Evolutionary conservation across 805 yeast species (phyloP), one percentile per base, ranked within the genome.

Genomic region (Wickerhamiella australiensis): DNA sequence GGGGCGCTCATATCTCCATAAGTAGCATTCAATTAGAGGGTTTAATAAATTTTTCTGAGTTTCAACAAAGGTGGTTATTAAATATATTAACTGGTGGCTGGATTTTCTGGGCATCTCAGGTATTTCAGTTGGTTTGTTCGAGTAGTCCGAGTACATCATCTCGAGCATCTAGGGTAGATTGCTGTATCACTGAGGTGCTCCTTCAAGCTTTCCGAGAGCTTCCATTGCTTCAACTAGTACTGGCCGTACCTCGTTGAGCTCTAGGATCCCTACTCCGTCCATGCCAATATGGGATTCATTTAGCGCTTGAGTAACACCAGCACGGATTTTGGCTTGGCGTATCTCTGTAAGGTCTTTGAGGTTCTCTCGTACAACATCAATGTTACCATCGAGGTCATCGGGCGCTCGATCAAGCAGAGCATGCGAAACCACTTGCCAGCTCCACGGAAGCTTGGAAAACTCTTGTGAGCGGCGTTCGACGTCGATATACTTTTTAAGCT

Each of bases 221-320:
- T 80, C 79, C 97, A 92, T 90, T 0, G 85, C 82, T 12, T 70
- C 68, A n/a, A 78, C 69, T 29, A 87, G 78, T 59, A 86, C 83
- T 2, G 96, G 94, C 54, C 96, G 68, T 47, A 88, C 67, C 61
- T 86, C 96, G 62, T 87, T 88, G 54, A 92, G 80, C 63, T 90
- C 98, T 73, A 87, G 62, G 36, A 81, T 62, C 1, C 94, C 83
- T 48, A 92, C 63, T 18, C 92, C 86, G 57, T 87, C 90, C 63
- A 90, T 69, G 60, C 80, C 85, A 53, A 90, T 71, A 65, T 88
- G 85, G 18, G 82, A 77, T 54, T 84, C 94, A 66, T 90, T 90
- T 53, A 90, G 67, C 17, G 43, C 23, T 54, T 80, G 80, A 44
- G 72, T 68, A 42, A 90, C 67, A 59, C 97, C 97, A 50, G 79